Conservation (phyloP, 768 basidiomycete species). For the Naganishia onofrii region DNA sequence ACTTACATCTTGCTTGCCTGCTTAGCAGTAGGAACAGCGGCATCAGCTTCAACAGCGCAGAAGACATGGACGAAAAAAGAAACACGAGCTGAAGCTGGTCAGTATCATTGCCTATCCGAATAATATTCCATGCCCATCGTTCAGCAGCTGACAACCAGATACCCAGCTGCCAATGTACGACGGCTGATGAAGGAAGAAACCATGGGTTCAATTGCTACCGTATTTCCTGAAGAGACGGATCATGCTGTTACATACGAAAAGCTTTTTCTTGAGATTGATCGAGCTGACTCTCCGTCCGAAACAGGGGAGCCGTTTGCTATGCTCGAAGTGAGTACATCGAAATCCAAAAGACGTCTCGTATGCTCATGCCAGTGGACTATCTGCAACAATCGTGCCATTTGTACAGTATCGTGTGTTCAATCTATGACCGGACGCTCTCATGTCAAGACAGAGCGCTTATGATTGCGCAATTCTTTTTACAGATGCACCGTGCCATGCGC, state of each 20-base stretch:
- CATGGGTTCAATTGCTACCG: slow-evolving; percentile 47
- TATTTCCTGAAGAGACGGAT: slow-evolving; percentile 36
- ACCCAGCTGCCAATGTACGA: slow-evolving; percentile 35
- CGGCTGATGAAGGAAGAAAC: slow-evolving; percentile 36
- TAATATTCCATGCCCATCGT: background rate
- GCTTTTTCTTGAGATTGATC: background rate
- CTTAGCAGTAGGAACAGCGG: background rate
- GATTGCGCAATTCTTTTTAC: background rate
- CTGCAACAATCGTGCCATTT: background rate
- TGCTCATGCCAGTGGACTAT: background rate
- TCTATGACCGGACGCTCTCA: no score
- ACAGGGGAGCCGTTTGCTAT: slow-evolving; percentile 46
- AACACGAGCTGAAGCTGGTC: slow-evolving; percentile 10
- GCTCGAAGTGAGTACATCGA: slow-evolving; percentile 41
- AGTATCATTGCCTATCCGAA: background rate
- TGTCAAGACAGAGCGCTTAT: background rate
- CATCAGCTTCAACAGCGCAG: background rate
- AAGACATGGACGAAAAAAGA: slow-evolving; percentile 10
- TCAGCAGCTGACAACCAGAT: background rate
- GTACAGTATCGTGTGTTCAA: slow-evolving; percentile 30
- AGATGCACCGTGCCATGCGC: slow-evolving; percentile 47
- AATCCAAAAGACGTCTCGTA: background rate
- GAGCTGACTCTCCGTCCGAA: background rate
- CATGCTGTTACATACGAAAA: slow-evolving; percentile 34
- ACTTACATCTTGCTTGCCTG: background rate